A percentile compares a stretch with the other conserved stretches of the same genome.
Conservation (phyloP, 1,139 yeast species). For the Suhomyces anneliseae region DNA sequence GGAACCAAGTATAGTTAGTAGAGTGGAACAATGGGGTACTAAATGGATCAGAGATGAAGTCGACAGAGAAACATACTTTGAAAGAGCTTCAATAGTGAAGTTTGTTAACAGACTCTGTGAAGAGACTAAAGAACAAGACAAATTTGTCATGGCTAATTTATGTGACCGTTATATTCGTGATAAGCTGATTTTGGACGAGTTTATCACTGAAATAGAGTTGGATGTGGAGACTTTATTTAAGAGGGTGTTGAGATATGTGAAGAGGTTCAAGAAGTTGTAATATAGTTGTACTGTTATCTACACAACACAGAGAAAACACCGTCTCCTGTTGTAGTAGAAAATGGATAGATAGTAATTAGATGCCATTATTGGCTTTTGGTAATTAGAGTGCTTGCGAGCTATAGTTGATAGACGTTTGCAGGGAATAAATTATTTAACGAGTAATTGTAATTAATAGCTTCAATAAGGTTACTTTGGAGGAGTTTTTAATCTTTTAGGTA, state of each 20-base stretch:
- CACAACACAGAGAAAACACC: no score
- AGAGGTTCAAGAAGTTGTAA: background rate
- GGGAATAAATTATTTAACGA: background rate
- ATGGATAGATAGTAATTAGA: background rate
- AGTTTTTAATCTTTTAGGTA: no score
- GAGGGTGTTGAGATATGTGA: constrained; percentile 11
- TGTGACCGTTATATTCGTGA: constrained; percentile 19
- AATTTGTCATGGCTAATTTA: constrained; percentile 13
- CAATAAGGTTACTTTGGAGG: no score
- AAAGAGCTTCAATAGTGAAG: constrained; percentile 14
- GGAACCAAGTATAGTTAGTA: constrained; percentile 13
- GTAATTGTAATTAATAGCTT: background rate
- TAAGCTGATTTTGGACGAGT: constrained; percentile 19
- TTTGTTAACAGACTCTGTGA: constrained; percentile 14
- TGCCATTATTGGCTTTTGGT: background rate
- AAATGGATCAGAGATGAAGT: constrained; percentile 19
- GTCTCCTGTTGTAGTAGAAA: background rate
- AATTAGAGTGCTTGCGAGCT: background rate
- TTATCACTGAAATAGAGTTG: constrained; percentile 19
- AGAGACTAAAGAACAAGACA: constrained; percentile 14
- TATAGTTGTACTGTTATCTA: background rate
- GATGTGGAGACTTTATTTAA: constrained; percentile 17
- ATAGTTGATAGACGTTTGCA: background rate
- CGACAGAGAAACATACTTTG: constrained; percentile 17
- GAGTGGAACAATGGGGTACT: constrained; percentile 17